Evolutionary conservation across 164 flowering plant species (phyloP).

Genomic region (Aristolochia californica): DNA sequence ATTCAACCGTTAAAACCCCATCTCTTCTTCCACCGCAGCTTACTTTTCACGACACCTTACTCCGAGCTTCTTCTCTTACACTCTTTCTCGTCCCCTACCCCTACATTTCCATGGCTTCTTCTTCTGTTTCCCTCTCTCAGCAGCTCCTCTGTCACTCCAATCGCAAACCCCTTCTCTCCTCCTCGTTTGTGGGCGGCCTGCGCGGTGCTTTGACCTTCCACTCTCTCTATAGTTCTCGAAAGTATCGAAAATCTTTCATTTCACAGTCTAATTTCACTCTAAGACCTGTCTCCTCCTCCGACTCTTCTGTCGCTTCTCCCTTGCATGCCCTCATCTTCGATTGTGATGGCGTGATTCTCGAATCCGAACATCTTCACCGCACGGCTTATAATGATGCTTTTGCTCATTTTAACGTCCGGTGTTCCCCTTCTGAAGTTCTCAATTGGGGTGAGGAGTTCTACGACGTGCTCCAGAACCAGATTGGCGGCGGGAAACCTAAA

Average conservation of each 20-base stretch:
- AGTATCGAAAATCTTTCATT: neutral
- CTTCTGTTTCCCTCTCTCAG: too few species aligned
- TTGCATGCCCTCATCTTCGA: slow-evolving; percentile 81
- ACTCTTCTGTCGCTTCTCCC: slow-evolving; percentile 15
- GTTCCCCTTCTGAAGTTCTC: slow-evolving; percentile 43
- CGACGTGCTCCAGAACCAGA: slow-evolving; percentile 78
- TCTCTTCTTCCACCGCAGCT: too few species aligned
- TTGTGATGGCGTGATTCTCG: slow-evolving; percentile 92
- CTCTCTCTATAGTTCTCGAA: neutral
- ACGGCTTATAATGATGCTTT: slow-evolving; percentile 92
- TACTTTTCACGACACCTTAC: too few species aligned
- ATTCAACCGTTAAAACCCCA: too few species aligned
- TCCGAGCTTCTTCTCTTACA: too few species aligned
- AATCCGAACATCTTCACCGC: slow-evolving; percentile 88
- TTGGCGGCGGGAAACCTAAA: slow-evolving; percentile 97
- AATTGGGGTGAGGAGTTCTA: slow-evolving; percentile 71
- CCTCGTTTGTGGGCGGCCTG: neutral
- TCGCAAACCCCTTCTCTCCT: slow-evolving; percentile 1
- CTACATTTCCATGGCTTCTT: too few species aligned
- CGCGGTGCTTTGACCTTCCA: neutral
- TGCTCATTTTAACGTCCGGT: slow-evolving; percentile 65
- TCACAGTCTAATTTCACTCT: neutral
- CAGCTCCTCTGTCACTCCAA: too few species aligned
- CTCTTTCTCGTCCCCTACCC: too few species aligned
- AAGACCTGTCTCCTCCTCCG: neutral